Base-by-base conservation (phyloP, 1,139 yeast genomes). In the Yamadazyma atlantica region DNA sequence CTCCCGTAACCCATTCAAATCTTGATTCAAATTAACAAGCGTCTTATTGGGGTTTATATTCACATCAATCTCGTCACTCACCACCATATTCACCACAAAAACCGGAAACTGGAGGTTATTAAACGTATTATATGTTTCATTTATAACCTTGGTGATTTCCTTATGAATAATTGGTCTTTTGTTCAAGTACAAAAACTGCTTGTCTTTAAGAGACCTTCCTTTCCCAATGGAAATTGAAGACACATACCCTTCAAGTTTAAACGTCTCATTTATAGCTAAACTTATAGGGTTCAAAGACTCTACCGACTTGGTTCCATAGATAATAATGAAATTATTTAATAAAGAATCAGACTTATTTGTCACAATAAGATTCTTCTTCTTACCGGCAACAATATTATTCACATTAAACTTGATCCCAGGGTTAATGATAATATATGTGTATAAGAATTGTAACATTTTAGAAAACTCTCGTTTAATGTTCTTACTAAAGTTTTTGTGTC, bases 31-130 rank as follows among this genome's bases (percentile, higher is more conserved):
- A 21, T 42, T 40, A 6, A 40, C 30, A 5, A 32, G 11, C 13
- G 37, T 40, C 24, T 92, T 92, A 55, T 92, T 97, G 0, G 98
- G 98, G 0, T 96, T 82, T 1, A 94, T 84, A 58, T 92, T 92
- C 14, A 92, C 73, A 61, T 92, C 99, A 26, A 86, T 58, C 16
- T 69, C 64, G 16, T 58, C 69, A 32, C 74, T 71, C 10, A 88
- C 57, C 8, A 55, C 53, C 25, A 92, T 49, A 56, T 94, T 73
- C 2, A 87, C 53, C 1, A 89, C 65, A 36, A 85, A 69, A n/a
- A 79, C 76, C 0, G 98, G 98, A 38, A 57, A 72, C 53, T 89
- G 96, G 4, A 81, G 69, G 48, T 79, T 75, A 50, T 88, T 90
- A 57, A 75, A 87, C 28, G 69, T 68, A 44, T 77, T 79, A 60